Percentiles rank a stretch among this genome's conserved stretches.
phyloP scores from a whole-genome alignment of 352 stramenopile genomes.

The Globisporangium perplexum region DNA sequence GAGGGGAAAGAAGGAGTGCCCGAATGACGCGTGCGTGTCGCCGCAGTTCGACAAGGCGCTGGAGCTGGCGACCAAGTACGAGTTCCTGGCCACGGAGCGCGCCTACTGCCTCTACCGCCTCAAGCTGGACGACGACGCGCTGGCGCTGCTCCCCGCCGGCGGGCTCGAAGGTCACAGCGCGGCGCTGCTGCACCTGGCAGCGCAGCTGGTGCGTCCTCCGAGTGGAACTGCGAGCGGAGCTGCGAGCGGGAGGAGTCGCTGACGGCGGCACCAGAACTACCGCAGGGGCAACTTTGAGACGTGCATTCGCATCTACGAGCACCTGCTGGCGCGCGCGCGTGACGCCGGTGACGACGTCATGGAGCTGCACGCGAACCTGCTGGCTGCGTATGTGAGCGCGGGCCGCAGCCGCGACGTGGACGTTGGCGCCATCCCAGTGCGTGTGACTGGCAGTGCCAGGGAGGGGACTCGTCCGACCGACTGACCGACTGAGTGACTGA shows the following conservation, averaged over 20 bases:
- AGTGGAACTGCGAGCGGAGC: neutral
- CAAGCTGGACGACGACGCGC: constrained; percentile 63
- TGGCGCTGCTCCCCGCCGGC: constrained; percentile 27
- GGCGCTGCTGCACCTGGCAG: constrained; percentile 57
- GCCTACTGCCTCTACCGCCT: constrained; percentile 81
- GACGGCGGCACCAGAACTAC: constrained; percentile 35
- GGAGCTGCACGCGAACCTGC: constrained; percentile 73
- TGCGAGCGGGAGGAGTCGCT: neutral
- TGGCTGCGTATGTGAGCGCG: constrained; percentile 68
- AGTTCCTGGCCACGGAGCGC: constrained; percentile 54
- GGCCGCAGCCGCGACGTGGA: constrained; percentile 48
- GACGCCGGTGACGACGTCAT: constrained; percentile 63
- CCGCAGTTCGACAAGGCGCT: constrained; percentile 79
- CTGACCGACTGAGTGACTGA: neutral
- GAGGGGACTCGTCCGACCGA: too few relatives aligned
- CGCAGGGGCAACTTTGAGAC: constrained; percentile 56
- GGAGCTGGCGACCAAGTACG: constrained; percentile 67
- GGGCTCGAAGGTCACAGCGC: constrained; percentile 27
- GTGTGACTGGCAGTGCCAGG: constrained; percentile 1
- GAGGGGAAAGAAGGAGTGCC: neutral
- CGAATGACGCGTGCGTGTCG: neutral
- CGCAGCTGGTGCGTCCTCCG: constrained; percentile 48
- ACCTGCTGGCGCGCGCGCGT: constrained; percentile 37
- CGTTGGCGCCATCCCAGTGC: constrained; percentile 41
- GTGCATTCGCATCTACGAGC: constrained; percentile 74